Conservation (phyloP, 768 basidiomycete species). For the Naganishia vishniacii region DNA sequence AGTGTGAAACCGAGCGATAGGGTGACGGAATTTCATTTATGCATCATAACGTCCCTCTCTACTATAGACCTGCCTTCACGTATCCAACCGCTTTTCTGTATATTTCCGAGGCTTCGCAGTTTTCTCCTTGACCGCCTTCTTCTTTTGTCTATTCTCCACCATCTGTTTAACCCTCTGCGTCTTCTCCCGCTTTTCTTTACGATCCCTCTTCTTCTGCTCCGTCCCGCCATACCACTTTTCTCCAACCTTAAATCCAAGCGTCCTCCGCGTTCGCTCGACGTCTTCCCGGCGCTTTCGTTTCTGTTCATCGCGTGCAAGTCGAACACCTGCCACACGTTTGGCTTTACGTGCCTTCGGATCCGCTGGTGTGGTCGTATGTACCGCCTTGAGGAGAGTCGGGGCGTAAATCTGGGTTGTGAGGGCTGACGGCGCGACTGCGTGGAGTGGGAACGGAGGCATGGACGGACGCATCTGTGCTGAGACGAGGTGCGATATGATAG, state of each 20-base stretch:
- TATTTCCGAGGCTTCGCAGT: neutral
- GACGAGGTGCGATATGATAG: slow-evolving; percentile 34
- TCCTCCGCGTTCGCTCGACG: slow-evolving; percentile 27
- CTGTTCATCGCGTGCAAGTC: slow-evolving; percentile 19
- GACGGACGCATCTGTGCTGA: slow-evolving; percentile 14
- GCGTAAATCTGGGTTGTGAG: slow-evolving; percentile 8
- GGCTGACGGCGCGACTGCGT: slow-evolving; percentile 3
- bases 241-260: slow-evolving; percentile 33
- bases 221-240: slow-evolving; percentile 39
- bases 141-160: slow-evolving; percentile 14
- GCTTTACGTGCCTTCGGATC: slow-evolving; percentile 22
- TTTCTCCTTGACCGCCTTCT: slow-evolving; percentile 20
- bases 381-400: slow-evolving; percentile 24
- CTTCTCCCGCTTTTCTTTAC: slow-evolving; percentile 31
- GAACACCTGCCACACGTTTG: slow-evolving; percentile 16
- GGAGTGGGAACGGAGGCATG: slow-evolving; percentile 25
- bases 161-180: slow-evolving; percentile 24
- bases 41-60: too few species aligned
- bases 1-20: too few species aligned
- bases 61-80: too few species aligned
- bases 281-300: slow-evolving; percentile 26
- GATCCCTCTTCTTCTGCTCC: slow-evolving; percentile 35
- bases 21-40: too few species aligned
- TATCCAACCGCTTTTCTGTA: too few species aligned
- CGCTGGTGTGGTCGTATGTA: slow-evolving; percentile 20